phyloP scores from a whole-genome alignment of 345 rosid species.

The Aethionema arabicum region DNA sequence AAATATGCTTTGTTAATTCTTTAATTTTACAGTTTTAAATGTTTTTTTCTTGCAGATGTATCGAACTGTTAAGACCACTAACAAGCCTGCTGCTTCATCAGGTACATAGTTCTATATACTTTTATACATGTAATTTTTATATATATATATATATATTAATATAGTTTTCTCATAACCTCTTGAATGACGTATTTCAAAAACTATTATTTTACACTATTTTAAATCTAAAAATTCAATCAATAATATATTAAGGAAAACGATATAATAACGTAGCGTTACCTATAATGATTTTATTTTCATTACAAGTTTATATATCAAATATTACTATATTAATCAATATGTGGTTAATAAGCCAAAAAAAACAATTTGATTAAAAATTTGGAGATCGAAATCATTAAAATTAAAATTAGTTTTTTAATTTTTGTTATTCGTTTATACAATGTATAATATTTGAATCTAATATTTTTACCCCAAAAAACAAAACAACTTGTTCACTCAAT shows the following conservation, averaged over 20 bases:
- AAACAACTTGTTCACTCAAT: conserved; percentile 27
- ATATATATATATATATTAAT: conserved; percentile 15
- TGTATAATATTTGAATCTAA: conserved; percentile 11
- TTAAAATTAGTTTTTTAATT: conserved; percentile 1
- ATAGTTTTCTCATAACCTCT: conserved; percentile 18
- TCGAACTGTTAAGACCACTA: conserved; percentile 88
- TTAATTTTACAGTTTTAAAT: conserved; percentile 15
- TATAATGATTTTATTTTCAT: no score
- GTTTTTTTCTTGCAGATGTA: conserved; percentile 59
- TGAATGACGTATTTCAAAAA: no score
- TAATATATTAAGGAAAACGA: neutral
- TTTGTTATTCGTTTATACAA: neutral
- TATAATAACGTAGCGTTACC: no score
- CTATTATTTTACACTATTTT: no score
- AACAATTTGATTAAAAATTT: no score
- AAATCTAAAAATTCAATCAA: neutral
- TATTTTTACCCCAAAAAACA: conserved; percentile 5
- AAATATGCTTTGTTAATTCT: conserved; percentile 12
- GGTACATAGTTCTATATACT: conserved; percentile 43
- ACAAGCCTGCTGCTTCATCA: conserved; percentile 78
- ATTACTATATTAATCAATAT: no score
- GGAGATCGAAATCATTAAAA: no score
- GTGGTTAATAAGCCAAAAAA: no score
- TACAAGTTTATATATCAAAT: no score
- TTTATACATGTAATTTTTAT: conserved; percentile 10